These are phyloP conservation scores for Chalara sp. DNA, from an alignment of 2,329 filamentous ascomycete species.

Conservation along the genomic window DNA sequence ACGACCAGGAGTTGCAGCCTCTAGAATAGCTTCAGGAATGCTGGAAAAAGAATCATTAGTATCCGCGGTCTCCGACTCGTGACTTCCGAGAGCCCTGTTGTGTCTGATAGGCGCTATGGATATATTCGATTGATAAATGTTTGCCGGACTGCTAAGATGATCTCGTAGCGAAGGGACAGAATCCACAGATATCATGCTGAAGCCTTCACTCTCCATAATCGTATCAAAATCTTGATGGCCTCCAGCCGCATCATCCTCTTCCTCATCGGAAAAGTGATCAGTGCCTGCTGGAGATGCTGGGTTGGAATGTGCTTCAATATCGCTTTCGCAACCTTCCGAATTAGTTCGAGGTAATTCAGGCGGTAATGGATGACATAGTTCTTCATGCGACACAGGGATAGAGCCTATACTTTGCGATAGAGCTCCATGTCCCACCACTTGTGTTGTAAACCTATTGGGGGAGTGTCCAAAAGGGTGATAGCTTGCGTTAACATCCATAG, in stretches of 20 bases:
- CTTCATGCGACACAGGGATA: too few relatives aligned
- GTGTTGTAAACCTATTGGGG: slow-evolving; percentile 15
- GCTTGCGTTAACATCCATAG: slow-evolving; percentile 6
- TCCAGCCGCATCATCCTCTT: slow-evolving; percentile 28
- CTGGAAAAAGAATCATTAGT: slow-evolving; percentile 21
- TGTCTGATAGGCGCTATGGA: slow-evolving; percentile 5
- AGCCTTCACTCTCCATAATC: slow-evolving; percentile 49
- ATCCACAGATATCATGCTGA: slow-evolving; percentile 50
- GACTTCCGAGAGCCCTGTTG: slow-evolving; percentile 10
- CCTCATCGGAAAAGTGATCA: slow-evolving; percentile 11
- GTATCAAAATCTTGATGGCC: slow-evolving; percentile 42
- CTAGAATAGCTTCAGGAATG: slow-evolving; percentile 16
- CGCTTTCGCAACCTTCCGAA: slow-evolving; percentile 1
- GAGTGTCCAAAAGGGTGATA: slow-evolving; percentile 12
- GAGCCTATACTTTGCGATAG: too few relatives aligned
- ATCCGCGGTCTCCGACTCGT: slow-evolving; percentile 1
- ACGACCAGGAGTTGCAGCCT: slow-evolving; percentile 14
- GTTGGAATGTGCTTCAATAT: neutral
- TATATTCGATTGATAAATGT: slow-evolving; percentile 14
- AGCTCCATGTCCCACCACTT: slow-evolving; percentile 3
- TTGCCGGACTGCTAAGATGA: slow-evolving; percentile 29
- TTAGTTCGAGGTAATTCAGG: neutral
- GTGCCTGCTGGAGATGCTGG: neutral
- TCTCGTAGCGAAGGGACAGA: slow-evolving; percentile 43
- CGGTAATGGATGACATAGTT: slow-evolving; percentile 8